Conservation (phyloP, 148 eudicot species). For the Chenopodium berlandieri region DNA sequence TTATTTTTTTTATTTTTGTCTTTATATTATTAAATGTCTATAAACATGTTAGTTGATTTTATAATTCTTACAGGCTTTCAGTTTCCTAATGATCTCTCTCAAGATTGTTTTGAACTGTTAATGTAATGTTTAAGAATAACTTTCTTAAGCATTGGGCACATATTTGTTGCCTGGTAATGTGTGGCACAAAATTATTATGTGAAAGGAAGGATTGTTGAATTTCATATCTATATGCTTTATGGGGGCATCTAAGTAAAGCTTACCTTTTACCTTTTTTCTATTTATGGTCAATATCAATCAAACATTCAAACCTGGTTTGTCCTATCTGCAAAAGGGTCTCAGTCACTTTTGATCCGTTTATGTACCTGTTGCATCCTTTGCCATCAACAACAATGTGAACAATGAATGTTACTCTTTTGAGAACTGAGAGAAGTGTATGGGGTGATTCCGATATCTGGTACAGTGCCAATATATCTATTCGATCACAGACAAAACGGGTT, state of each 20-base stretch:
- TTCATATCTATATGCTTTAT: neutral
- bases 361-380: slow-evolving; percentile 74
- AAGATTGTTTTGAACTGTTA: neutral
- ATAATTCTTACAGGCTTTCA: neutral
- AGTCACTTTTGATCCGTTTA: slow-evolving; percentile 73
- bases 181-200: neutral
- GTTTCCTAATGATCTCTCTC: neutral
- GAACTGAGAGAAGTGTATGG: slow-evolving; percentile 50
- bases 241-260: neutral
- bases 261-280: neutral
- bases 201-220: neutral
- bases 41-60: too few relatives aligned
- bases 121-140: too few relatives aligned
- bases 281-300: slow-evolving; percentile 78
- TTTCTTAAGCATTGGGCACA: too few relatives aligned
- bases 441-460: slow-evolving; percentile 40
- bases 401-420: slow-evolving; percentile 68
- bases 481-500: too few relatives aligned
- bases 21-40: too few relatives aligned
- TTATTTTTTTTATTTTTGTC: neutral
- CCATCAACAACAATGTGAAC: slow-evolving; percentile 66
- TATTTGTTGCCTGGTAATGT: neutral
- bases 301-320: slow-evolving; percentile 70
- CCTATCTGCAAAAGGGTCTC: slow-evolving; percentile 74
- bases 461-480: slow-evolving; percentile 56